These are phyloP conservation scores for Aspergillus leporis DNA, from an alignment of 495 filamentous ascomycete genomes.

Conservation along the genomic window DNA sequence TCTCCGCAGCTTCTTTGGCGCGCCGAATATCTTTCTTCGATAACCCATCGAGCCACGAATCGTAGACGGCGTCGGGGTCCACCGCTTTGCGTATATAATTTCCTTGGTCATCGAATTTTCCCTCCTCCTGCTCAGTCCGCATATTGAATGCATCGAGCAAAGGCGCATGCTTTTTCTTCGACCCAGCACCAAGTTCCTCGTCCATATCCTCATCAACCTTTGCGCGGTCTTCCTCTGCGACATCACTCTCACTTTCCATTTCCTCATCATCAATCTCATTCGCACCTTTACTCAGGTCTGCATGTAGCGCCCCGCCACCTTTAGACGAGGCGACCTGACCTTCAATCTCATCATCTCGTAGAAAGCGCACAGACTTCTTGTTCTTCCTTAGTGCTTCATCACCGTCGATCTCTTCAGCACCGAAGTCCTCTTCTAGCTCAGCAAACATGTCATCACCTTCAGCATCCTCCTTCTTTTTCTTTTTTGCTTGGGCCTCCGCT, in stretches of 20 bases:
- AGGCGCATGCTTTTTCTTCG: constrained; percentile 92
- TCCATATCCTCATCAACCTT: constrained; percentile 71
- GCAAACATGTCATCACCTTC: constrained; percentile 90
- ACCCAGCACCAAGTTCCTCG: constrained; percentile 85
- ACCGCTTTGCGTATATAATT: constrained; percentile 89
- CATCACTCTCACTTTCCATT: constrained; percentile 62
- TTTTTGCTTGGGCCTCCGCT: constrained; percentile 56
- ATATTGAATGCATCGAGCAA: constrained; percentile 97
- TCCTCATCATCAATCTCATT: constrained; percentile 47
- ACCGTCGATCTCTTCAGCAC: constrained; percentile 52
- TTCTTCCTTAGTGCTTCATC: constrained; percentile 57
- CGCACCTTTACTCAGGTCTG: constrained; percentile 51
- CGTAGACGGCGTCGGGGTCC: constrained; percentile 88
- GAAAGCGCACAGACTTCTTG: constrained; percentile 76
- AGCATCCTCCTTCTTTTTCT: constrained; percentile 44
- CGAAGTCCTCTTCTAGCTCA: constrained; percentile 63
- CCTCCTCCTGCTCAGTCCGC: constrained; percentile 86
- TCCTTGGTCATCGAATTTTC: constrained; percentile 82
- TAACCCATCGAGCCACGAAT: constrained; percentile 87
- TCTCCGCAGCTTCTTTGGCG: constrained; percentile 85
- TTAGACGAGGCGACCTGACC: constrained; percentile 79
- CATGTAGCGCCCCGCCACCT: constrained; percentile 66
- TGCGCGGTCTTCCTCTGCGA: constrained; percentile 71
- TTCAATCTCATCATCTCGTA: constrained; percentile 75
- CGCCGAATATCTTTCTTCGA: constrained; percentile 90